These are phyloP conservation scores for Neonectria sp. DNA, from an alignment of 2,329 filamentous ascomycete species.

Conservation along the genomic window DNA sequence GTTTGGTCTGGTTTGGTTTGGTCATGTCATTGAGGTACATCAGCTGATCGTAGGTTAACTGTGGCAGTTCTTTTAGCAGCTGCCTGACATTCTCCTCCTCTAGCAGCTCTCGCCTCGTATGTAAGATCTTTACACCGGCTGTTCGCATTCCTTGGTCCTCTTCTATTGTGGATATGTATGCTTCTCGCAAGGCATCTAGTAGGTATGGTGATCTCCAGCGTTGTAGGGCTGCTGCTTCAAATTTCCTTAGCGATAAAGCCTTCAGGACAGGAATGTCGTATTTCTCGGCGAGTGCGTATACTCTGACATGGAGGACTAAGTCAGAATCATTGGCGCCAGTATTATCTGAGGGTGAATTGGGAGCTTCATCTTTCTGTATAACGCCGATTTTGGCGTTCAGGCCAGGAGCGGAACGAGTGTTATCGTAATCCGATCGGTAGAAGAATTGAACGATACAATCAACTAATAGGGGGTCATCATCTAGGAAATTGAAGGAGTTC, in stretches of 20 bases:
- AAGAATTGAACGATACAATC: slow-evolving; percentile 6
- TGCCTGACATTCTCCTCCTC: no score
- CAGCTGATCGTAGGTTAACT: no score
- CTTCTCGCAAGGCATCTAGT: no score
- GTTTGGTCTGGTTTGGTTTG: no score
- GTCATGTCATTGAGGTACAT: no score
- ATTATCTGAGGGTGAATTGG: not conserved
- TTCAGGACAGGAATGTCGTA: not conserved
- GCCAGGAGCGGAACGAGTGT: not conserved
- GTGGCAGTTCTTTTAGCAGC: no score
- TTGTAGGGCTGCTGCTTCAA: no score
- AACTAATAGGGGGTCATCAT: slow-evolving; percentile 1
- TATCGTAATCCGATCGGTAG: slow-evolving; percentile 1
- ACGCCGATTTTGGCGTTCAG: not conserved
- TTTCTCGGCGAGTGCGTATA: not conserved
- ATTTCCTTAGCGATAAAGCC: not conserved
- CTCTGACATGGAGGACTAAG: slow-evolving; percentile 2
- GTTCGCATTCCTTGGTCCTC: no score
- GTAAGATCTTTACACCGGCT: no score
- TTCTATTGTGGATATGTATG: no score
- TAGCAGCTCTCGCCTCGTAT: no score
- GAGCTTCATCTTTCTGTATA: not conserved
- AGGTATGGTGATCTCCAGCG: no score
- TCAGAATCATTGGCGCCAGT: not conserved
- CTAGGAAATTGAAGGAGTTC: not conserved